These are phyloP conservation scores for Rostrohypoxylon terebratum DNA, from an alignment of 495 filamentous ascomycete species.

Conservation along the genomic window DNA sequence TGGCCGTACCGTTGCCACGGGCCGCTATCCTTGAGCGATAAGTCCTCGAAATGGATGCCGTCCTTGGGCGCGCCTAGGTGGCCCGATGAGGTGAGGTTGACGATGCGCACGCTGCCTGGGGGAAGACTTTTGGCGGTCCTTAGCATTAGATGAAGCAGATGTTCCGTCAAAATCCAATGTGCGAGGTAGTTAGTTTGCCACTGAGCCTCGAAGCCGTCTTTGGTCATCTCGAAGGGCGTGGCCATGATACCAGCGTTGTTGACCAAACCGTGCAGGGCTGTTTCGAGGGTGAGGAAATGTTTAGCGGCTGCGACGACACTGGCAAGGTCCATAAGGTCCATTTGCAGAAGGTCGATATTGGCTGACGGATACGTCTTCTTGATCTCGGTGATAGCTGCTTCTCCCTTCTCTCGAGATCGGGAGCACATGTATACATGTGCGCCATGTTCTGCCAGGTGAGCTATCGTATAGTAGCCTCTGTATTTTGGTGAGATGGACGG, in stretches of 20 bases:
- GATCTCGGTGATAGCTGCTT: constrained; percentile 53
- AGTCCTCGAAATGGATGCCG: constrained; percentile 48
- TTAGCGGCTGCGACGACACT: constrained; percentile 44
- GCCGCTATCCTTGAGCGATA: constrained; percentile 35
- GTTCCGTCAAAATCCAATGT: constrained; percentile 59
- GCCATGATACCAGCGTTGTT: constrained; percentile 60
- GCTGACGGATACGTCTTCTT: constrained; percentile 49
- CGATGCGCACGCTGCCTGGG: constrained; percentile 53
- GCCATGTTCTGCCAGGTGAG: constrained; percentile 54
- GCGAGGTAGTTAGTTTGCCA: constrained; percentile 60
- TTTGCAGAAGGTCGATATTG: constrained; percentile 56
- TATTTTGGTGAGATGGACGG: constrained; percentile 35
- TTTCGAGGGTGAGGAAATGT: constrained; percentile 36
- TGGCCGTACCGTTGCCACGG: constrained; percentile 57
- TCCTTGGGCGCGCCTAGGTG: constrained; percentile 49
- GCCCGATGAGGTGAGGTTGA: constrained; percentile 55
- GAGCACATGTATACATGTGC: constrained; percentile 59
- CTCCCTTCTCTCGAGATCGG: constrained; percentile 52
- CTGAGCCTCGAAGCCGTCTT: constrained; percentile 63
- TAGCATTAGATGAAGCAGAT: constrained; percentile 54
- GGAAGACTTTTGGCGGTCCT: constrained; percentile 42
- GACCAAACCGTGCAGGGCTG: constrained; percentile 48
- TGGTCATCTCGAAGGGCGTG: constrained; percentile 53
- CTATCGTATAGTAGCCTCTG: constrained; percentile 54
- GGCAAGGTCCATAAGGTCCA: constrained; percentile 57